A percentile compares a stretch with the other conserved stretches of the same genome.
Evolutionary conservation across 768 basidiomycete genomes (phyloP).

Genomic region (Leucosporidium yakuticum): DNA sequence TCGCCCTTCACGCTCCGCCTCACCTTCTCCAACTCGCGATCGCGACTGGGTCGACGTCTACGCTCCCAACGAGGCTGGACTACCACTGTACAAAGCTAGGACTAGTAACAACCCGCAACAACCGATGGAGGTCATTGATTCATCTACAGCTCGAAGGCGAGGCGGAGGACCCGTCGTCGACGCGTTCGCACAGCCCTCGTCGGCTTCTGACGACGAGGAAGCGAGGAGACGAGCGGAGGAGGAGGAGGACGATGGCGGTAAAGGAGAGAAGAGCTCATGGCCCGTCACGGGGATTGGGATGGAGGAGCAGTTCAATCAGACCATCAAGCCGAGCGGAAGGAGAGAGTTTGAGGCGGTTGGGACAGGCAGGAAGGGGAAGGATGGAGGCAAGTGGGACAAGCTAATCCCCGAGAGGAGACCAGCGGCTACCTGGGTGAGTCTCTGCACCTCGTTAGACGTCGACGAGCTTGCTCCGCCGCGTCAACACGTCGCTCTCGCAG

Average conservation of each 20-base stretch:
- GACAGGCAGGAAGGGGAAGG: background rate
- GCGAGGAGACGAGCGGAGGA: background rate
- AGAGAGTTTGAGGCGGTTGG: constrained; percentile 14
- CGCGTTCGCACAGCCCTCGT: no score
- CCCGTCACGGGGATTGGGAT: constrained; percentile 31
- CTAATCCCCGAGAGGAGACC: constrained; percentile 7
- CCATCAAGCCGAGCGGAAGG: constrained; percentile 3
- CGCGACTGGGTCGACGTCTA: background rate
- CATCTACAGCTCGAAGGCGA: constrained; percentile 19
- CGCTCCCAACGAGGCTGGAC: constrained; percentile 13
- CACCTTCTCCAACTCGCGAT: background rate
- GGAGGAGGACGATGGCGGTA: background rate
- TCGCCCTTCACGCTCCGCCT: no score
- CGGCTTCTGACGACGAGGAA: background rate
- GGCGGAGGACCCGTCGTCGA: background rate
- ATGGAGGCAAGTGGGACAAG: constrained; percentile 22
- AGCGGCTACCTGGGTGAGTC: constrained; percentile 23
- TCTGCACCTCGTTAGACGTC: no score
- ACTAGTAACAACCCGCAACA: background rate
- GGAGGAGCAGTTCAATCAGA: constrained; percentile 27
- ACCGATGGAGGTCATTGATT: constrained; percentile 24
- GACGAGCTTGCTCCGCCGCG: background rate
- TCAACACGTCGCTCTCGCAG: background rate
- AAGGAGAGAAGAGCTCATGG: constrained; percentile 2
- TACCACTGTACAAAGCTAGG: constrained; percentile 25